phyloP scores from a whole-genome alignment of 176 grass and related monocot genomes.

The Phyllostachys edulis region DNA sequence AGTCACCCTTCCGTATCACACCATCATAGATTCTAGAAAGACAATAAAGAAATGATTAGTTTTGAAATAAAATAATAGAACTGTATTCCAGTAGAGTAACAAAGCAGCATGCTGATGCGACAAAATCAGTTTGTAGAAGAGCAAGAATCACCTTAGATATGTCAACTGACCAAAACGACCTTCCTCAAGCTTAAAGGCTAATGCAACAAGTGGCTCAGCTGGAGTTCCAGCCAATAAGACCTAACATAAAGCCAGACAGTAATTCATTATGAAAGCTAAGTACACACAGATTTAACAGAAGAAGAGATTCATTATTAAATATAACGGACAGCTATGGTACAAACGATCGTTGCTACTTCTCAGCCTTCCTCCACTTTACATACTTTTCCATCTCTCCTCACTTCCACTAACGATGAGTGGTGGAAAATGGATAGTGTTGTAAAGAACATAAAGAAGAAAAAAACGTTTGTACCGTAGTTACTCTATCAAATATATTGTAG shows the following conservation, averaged over 20 bases:
- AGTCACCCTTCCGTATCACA: constrained; percentile 88
- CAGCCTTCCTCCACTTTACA: not conserved
- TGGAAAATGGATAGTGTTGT: not conserved
- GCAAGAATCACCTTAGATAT: constrained; percentile 69
- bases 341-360: not conserved
- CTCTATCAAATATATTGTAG: constrained; percentile 9
- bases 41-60: constrained; percentile 33
- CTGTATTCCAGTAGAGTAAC: constrained; percentile 1
- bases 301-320: not conserved
- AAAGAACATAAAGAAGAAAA: constrained; percentile 10
- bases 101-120: constrained; percentile 17
- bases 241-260: constrained; percentile 42
- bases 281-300: not conserved
- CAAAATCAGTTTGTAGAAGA: constrained; percentile 3
- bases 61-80: constrained; percentile 9
- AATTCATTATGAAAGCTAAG: constrained; percentile 22
- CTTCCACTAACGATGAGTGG: constrained; percentile 9
- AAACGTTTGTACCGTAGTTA: not conserved
- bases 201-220: constrained; percentile 74
- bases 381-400: not conserved
- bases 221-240: constrained; percentile 76
- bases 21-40: constrained; percentile 90
- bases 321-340: not conserved
- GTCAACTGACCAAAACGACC: constrained; percentile 98
- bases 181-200: constrained; percentile 98